Evolutionary conservation across 2,329 filamentous ascomycete species (phyloP), one percentile per base, ranked within the genome.

Genomic region (Trematosphaeria pertusa): DNA sequence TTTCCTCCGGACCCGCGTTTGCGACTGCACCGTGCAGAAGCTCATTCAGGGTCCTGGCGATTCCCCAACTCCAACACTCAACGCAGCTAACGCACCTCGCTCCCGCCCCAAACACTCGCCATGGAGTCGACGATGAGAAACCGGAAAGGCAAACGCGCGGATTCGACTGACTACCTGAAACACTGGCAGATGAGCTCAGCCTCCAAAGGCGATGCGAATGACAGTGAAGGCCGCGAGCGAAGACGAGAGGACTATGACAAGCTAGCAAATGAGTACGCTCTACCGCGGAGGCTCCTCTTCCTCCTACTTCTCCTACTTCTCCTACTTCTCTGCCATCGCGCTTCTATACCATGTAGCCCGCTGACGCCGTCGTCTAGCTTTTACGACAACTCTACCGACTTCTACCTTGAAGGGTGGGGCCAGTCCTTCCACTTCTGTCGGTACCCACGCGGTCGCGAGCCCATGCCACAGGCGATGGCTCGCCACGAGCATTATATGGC

Each of bases 401-500:
- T 95, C 39, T 95, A 95, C 78, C 91, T 96, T 77, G 91, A 95
- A 62, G 91, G 90, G 61, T 97, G 92, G 91, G 89, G 89, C 52
- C 85, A 89, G 64, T 91, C 87, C 31, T 97, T 97, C 81, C 92
- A 97, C 76, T 96, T 97, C 81, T 94, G 89, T 77, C 89, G 91
- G 52, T 96, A 91, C 74, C 87, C 89, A 44, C 76, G 84, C 57
- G 87, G 87, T 65, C 18, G 18, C 5, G 92, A 97, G 77, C 78
- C 84, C 39, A 96, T 96, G 77, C 78, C 83, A 71, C 88, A 93
- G 75, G 91, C 91, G 44, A 91, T 96, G 72, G 89, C 91, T 53
- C 87, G 92, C 38, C 92, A 97, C 69, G 92, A 97, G 78, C 92
- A 97, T 79, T 97, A 95, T 78, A 86, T 97, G 20, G 92, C 92